Base-by-base conservation (phyloP, 2,329 filamentous ascomycete species). In the Leptographium procerum region DNA sequence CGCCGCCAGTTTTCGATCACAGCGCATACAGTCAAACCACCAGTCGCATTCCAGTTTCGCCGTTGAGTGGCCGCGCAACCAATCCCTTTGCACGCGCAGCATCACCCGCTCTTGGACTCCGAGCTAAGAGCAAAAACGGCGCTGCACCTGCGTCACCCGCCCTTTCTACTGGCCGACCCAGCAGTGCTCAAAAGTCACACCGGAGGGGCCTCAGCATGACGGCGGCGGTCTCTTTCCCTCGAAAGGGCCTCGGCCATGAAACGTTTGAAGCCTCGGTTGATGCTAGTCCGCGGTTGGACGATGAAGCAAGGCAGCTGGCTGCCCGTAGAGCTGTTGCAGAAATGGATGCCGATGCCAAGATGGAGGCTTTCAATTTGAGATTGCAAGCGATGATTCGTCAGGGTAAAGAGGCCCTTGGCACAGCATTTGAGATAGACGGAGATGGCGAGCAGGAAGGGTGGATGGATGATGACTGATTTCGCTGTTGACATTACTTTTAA, bases 371-470 rank as follows among this genome's bases (percentile, higher is more conserved):
- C 71, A 95, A 94, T 68, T 79, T 83, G 53, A 84, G 88, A 65
- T 75, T 97, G 53, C 83, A 88, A 67, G 87, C 86, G 36, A 90
- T 99, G 87, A 95, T 99, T 57, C 80, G 85, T 2, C 87, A 97
- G 71, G 94, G 91, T 0, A 87, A 87, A 65, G 87, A 94, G 70
- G 94, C 94, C 1, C 73, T 99, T 22, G 91, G 86, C 2, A 88
- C 87, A 24, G 87, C 76, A 47, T 76, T 89, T 55, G 84, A 88
- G 67, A 78, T 90, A 50, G 79, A 82, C 45, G 59, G 33, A 1
- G 57, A 57, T 5, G 59, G 73, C 50, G 74, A 76, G 26, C 64
- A 65, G 4, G 57, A 59, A 7, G 57, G 36, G 3, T 65, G 64
- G 64, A 57, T 59, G 33, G 63, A 64, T 14, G 61, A 62, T 19